Percentiles rank a stretch among this genome's conserved stretches.
Conservation (phyloP, 495 filamentous ascomycete species). For the Penicillium paradoxum region DNA sequence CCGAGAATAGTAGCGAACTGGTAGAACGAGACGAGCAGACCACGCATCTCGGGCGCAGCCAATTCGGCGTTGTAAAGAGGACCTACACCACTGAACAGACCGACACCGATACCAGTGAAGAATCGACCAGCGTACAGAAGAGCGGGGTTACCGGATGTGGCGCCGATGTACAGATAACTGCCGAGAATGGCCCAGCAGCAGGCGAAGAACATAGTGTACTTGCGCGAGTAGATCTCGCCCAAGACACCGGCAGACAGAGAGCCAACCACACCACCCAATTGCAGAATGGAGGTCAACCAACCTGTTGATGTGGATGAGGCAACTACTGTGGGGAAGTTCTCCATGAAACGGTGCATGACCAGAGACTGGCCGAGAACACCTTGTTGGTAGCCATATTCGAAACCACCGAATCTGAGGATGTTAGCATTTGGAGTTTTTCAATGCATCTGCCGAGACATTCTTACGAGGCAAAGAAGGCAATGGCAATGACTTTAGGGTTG, state of each 20-base stretch:
- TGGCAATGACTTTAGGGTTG: constrained; percentile 39
- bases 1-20: constrained; percentile 83
- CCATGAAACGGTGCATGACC: constrained; percentile 39
- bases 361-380: constrained; percentile 40
- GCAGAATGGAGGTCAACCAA: constrained; percentile 56
- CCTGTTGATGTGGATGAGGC: constrained; percentile 35
- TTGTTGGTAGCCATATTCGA: constrained; percentile 47
- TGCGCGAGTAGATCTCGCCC: constrained; percentile 63
- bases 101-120: constrained; percentile 65
- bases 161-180: constrained; percentile 51
- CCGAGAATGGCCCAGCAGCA: constrained; percentile 62
- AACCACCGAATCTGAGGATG: constrained; percentile 33
- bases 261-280: constrained; percentile 69
- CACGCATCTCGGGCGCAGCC: constrained; percentile 68
- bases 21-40: constrained; percentile 67
- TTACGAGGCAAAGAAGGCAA: constrained; percentile 43
- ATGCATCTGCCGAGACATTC: neutral
- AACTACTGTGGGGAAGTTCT: constrained; percentile 41
- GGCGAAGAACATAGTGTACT: constrained; percentile 63
- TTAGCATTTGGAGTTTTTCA: neutral
- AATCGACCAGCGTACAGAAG: constrained; percentile 60
- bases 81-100: constrained; percentile 48
- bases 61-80: constrained; percentile 76
- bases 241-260: constrained; percentile 51
- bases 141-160: constrained; percentile 56